Percentiles rank a stretch among this genome's conserved stretches.
Conservation (phyloP, 2,329 filamentous ascomycete species). For the Apiospora malaysiana region DNA sequence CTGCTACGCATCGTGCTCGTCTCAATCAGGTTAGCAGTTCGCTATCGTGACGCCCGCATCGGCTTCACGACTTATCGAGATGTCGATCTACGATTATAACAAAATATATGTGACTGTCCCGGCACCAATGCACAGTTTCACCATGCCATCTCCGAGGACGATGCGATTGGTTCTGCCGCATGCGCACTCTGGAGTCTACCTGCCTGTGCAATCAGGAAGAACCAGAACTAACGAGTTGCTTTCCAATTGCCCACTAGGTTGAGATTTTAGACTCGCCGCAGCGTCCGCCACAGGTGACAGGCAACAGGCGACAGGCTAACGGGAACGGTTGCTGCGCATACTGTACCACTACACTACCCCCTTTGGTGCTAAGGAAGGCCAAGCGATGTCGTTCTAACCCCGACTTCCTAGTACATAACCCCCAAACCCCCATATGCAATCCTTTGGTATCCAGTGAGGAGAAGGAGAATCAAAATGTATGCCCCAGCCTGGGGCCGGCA, state of each 20-base stretch:
- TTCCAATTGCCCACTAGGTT: no score
- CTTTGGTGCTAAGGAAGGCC: background rate
- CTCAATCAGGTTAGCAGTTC: constrained; percentile 13
- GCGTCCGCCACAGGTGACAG: background rate
- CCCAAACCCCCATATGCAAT: background rate
- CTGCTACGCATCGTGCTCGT: background rate
- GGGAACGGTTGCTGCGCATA: background rate
- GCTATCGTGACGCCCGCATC: background rate
- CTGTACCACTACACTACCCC: no score
- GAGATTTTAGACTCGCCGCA: no score
- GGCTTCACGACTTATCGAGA: background rate
- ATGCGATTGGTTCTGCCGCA: background rate
- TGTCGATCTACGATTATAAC: background rate
- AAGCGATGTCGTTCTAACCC: background rate
- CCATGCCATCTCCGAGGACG: background rate
- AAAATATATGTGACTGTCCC: background rate
- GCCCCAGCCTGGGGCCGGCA: background rate
- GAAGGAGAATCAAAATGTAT: background rate
- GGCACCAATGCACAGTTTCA: background rate
- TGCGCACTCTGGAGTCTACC: background rate
- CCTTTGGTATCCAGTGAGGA: background rate
- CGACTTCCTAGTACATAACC: background rate
- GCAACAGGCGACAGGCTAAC: no score
- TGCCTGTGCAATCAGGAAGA: background rate
- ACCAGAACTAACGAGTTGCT: no score